These are phyloP conservation scores for Flaveria trinervia DNA, from an alignment of 129 eudicot genomes.

Conservation along the genomic window DNA sequence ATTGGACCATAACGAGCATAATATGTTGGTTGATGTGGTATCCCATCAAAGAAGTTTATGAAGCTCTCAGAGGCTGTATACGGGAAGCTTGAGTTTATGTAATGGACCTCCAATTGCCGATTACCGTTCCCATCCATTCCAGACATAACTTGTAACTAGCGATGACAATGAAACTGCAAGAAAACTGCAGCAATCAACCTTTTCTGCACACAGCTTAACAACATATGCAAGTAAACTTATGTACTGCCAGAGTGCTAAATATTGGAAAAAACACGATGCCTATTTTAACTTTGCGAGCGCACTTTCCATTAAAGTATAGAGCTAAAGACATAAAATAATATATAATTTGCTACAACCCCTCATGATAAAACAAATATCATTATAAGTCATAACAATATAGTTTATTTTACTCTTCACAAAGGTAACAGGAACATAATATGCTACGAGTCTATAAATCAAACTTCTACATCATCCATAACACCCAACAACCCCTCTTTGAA, in stretches of 20 bases:
- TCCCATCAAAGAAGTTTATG: constrained; percentile 64
- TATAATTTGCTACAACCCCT: constrained; percentile 17
- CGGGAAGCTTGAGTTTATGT: constrained; percentile 60
- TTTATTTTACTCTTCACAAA: neutral
- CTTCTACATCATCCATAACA: neutral
- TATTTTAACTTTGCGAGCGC: neutral
- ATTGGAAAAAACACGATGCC: neutral
- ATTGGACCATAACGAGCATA: constrained; percentile 51
- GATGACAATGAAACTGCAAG: constrained; percentile 32
- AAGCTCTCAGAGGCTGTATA: constrained; percentile 54
- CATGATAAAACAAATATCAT: neutral
- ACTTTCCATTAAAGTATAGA: neutral
- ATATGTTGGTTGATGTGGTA: constrained; percentile 50
- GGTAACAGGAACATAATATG: neutral
- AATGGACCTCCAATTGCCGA: constrained; percentile 58
- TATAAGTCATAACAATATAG: constrained; percentile 11
- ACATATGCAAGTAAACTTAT: neutral
- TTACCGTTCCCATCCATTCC: constrained; percentile 59
- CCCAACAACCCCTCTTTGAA: constrained; percentile 1
- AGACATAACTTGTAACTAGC: neutral
- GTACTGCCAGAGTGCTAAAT: constrained; percentile 18
- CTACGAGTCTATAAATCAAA: neutral
- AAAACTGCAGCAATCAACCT: constrained; percentile 2
- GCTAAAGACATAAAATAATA: neutral
- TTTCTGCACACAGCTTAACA: constrained; percentile 8